Evolutionary conservation across 768 basidiomycete species (phyloP), one percentile per base, ranked within the genome.

Genomic region (Calocybe cyanea): DNA sequence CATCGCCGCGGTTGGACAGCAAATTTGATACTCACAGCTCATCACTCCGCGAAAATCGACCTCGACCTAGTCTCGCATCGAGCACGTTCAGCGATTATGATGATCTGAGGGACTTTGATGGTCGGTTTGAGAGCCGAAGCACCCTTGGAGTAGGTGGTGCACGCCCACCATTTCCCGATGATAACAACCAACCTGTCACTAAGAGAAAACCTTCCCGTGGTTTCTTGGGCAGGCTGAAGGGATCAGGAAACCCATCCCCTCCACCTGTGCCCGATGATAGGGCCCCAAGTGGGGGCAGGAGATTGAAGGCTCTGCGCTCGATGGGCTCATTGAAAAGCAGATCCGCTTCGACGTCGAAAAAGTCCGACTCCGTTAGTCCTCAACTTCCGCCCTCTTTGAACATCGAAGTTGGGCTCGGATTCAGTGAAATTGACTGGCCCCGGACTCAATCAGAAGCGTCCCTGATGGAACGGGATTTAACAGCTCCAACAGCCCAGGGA

Each of bases 41-140:
- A 42, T 52, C 64, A 30, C 50, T 49, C 15, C 57, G 61, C 36
- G 78, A 77, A 52, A 56, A 59, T 24, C 63, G 64, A 44, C 74
- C 81, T 23, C 75, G 88, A 15, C 85, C 83, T 39, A 92, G 89
- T 53, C 64, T 81, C n/a, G 79, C 76, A 13, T 85, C 85, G 2
- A 80, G 81, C 55, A 69, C 71, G 24, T 88, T 87, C 63, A 90
- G 87, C 58, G 90, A 92, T 53, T 93, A 92, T 52, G 90, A 93
- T 50, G 90, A 93, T 64, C 63, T 93, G 38, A 73, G 80, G 17
- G 90, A 93, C 59, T 93, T 93, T 42, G 86, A 91, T 24, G 90
- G 90, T 33, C 77, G 85, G 7, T 93, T 92, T 52, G 87, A 85
- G 54, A 91, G 89, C 57, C 75, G 72, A 49, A 90, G 86, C 58